Evolutionary conservation across 768 basidiomycete genomes (phyloP), one percentile per base, ranked within the genome.

Genomic region (Mycena haematopus): DNA sequence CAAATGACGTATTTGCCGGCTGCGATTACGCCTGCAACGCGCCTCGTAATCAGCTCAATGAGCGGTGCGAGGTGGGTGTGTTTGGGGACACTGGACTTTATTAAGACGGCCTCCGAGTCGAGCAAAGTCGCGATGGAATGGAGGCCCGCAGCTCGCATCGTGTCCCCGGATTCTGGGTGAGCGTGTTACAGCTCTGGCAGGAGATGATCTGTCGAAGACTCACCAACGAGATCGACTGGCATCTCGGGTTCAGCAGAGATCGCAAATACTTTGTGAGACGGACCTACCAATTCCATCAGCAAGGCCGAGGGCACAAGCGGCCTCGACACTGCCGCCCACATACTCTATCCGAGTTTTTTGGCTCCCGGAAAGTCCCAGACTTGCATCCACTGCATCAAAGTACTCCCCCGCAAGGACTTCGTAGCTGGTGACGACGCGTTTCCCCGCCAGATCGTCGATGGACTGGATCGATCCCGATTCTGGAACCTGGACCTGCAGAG

Each of bases 131-230:
- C 91, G 71, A 99, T 98, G 38, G 96, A 87, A 74, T 92, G 92
- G 58, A 99, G 82, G 38, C 96, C 97, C 0, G 96, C 96, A 25
- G 96, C 97, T 40, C 96, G 93, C 97, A 99, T 99, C 4, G 97
- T 99, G 72, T 99, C 97, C 47, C 97, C 97, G 21, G 96, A 99
- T 78, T 99, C 96, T 96, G 73, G 4, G 5, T 24, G 42, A 51
- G 51, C 27, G 52, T 35, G 36, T 25, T n/a, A 24, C 11, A 6
- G 19, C 21, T 14, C 3, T 22, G 11, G 22, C 64, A 22, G 52
- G 36, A 13, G 14, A 27, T 11, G 10, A 29, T n/a, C 49, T 31
- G 6, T 38, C 29, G 53, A 52, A 22, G 19, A 80, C 91, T 69
- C 63, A 94, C 95, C 91, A 65, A 98, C 96, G 52, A 99, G 89